Conservation (phyloP, 805 yeast species). For the Citeromyces nyonsensis region DNA sequence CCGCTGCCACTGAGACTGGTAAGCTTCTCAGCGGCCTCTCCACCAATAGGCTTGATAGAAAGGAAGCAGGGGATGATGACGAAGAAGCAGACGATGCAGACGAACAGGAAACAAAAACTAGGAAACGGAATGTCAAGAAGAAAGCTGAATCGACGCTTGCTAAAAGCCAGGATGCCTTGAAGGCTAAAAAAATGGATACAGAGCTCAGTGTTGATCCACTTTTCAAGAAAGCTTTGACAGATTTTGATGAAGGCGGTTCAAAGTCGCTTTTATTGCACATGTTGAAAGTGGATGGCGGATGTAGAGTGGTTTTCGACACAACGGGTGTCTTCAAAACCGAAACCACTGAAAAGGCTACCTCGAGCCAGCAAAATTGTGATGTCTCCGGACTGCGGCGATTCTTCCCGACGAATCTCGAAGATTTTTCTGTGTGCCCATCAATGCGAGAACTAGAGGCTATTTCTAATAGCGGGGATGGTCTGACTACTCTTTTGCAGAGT, state of each 20-base stretch:
- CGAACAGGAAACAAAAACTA: conserved; percentile 5
- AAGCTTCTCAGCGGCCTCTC: conserved; percentile 40
- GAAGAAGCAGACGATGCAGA: conserved; percentile 10
- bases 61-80: conserved; percentile 10
- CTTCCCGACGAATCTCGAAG: conserved; percentile 8
- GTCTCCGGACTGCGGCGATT: conserved; percentile 1
- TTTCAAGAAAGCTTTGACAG: conserved; percentile 39
- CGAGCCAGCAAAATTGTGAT: conserved; percentile 1
- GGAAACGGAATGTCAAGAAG: conserved; percentile 7
- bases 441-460: conserved; percentile 34
- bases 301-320: conserved; percentile 36
- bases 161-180: conserved; percentile 20
- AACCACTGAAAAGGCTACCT: background rate
- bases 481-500: conserved; percentile 10
- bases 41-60: conserved; percentile 7
- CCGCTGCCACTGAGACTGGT: conserved; percentile 85
- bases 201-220: conserved; percentile 38
- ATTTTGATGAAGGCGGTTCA: conserved; percentile 51
- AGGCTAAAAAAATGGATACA: conserved; percentile 28
- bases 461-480: conserved; percentile 11
- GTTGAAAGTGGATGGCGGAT: conserved; percentile 25
- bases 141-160: conserved; percentile 16
- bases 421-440: conserved; percentile 52
- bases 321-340: conserved; percentile 11
- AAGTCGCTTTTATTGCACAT: conserved; percentile 34